These are phyloP conservation scores for Ophiostoma himal-ulmi DNA, from an alignment of 2,329 filamentous ascomycete genomes.

Conservation along the genomic window DNA sequence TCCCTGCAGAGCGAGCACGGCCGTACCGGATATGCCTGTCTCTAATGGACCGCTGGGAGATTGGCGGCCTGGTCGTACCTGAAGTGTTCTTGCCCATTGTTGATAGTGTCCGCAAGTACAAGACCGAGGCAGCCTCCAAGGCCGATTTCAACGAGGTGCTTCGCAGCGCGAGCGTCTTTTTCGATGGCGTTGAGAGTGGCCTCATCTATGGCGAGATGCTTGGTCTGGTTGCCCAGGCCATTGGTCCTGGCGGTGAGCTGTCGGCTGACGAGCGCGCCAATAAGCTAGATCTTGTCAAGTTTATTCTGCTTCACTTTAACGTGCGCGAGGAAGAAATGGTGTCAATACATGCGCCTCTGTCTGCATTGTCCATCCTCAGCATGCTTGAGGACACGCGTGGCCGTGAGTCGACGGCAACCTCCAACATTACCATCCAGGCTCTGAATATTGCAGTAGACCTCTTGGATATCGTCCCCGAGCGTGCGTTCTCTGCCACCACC, in stretches of 20 bases:
- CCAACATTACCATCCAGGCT: conserved; percentile 32
- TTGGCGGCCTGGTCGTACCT: conserved; percentile 82
- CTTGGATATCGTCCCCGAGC: conserved; percentile 58
- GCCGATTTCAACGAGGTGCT: conserved; percentile 78
- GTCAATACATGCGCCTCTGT: conserved; percentile 72
- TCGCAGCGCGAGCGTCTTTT: conserved; percentile 89
- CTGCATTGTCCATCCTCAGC: conserved; percentile 57
- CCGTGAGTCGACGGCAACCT: conserved; percentile 27
- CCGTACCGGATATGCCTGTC: conserved; percentile 91
- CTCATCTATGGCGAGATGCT: conserved; percentile 84
- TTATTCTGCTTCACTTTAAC: conserved; percentile 84
- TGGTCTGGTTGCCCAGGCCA: conserved; percentile 57
- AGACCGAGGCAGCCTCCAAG: conserved; percentile 57
- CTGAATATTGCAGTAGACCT: conserved; percentile 50
- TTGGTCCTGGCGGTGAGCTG: conserved; percentile 44
- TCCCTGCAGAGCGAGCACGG: conserved; percentile 65
- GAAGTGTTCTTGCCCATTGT: conserved; percentile 84
- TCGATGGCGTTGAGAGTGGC: conserved; percentile 91
- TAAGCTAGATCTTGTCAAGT: conserved; percentile 68
- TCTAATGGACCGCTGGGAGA: conserved; percentile 97
- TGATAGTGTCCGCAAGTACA: conserved; percentile 70
- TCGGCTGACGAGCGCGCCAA: conserved; percentile 47
- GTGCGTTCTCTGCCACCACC: conserved; percentile 47
- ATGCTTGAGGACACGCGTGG: conserved; percentile 54
- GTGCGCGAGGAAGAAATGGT: conserved; percentile 95